Percentiles rank a stretch among this genome's conserved stretches.
These are phyloP conservation scores for Mycena rosella DNA, from an alignment of 768 basidiomycete genomes.

Conservation along the genomic window DNA sequence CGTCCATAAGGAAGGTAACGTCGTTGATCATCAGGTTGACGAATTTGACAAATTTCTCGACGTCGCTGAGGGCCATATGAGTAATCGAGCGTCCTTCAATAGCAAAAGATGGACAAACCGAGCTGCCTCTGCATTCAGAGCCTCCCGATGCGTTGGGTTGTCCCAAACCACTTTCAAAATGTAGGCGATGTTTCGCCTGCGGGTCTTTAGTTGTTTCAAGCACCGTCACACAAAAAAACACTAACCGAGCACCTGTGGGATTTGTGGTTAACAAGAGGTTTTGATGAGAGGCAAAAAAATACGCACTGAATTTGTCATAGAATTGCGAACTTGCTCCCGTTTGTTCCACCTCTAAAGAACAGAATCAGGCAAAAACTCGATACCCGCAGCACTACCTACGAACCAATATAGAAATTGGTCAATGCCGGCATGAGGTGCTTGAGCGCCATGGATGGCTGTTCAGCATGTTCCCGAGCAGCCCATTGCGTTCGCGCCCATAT, in stretches of 20 bases:
- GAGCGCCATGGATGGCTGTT: slow-evolving; percentile 89
- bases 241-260: slow-evolving; percentile 65
- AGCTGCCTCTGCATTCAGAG: slow-evolving; percentile 80
- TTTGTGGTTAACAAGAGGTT: slow-evolving; percentile 19
- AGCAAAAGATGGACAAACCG: slow-evolving; percentile 60
- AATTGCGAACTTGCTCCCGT: slow-evolving; percentile 99
- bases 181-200: slow-evolving; percentile 86
- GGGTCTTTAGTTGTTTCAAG: slow-evolving; percentile 1
- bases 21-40: slow-evolving; percentile 99
- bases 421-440: slow-evolving; percentile 92
- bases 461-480: slow-evolving; percentile 84
- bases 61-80: slow-evolving; percentile 59
- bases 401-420: slow-evolving; percentile 96
- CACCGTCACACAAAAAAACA: slow-evolving; percentile 6
- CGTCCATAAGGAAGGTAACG: slow-evolving; percentile 97
- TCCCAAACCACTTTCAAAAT: slow-evolving; percentile 93
- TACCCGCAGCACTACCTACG: slow-evolving; percentile 37
- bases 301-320: slow-evolving; percentile 96
- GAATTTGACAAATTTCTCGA: slow-evolving; percentile 95
- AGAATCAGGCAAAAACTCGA: slow-evolving; percentile 13
- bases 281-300: slow-evolving; percentile 5
- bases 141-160: slow-evolving; percentile 89
- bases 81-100: neutral
- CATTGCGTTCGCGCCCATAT: slow-evolving; percentile 74
- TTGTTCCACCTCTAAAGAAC: slow-evolving; percentile 87